Evolutionary conservation across 1,284 basidiomycete species (phyloP).

Genomic region (Marasmius fiardii): DNA sequence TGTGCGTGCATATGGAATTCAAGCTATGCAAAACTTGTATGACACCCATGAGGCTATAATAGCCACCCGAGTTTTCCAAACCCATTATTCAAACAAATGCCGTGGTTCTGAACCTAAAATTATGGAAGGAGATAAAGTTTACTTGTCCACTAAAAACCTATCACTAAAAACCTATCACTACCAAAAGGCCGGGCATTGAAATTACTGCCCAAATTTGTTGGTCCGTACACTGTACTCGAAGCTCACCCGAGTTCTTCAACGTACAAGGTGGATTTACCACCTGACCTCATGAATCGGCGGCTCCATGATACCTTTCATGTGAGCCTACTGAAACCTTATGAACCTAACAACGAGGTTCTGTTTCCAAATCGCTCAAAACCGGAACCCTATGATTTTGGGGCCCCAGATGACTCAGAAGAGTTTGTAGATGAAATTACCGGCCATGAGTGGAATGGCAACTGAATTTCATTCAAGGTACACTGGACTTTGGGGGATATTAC

Average conservation of each 20-base stretch:
- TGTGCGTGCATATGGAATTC: too few relatives aligned
- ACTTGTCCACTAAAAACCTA: too few relatives aligned
- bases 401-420: constrained; percentile 3
- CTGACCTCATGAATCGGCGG: constrained; percentile 17
- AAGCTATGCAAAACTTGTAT: too few relatives aligned
- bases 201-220: constrained; percentile 27
- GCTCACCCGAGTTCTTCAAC: constrained; percentile 19
- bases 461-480: constrained; percentile 1
- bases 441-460: not conserved
- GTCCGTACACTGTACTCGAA: constrained; percentile 25
- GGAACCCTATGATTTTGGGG: constrained; percentile 10
- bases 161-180: constrained; percentile 25
- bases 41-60: constrained; percentile 29
- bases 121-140: not conserved
- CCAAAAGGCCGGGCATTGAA: constrained; percentile 25
- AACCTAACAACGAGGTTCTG: not conserved
- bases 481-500: constrained; percentile 10
- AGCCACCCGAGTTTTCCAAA: constrained; percentile 22
- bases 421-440: constrained; percentile 5
- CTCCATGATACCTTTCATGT: constrained; percentile 21
- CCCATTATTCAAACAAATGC: constrained; percentile 22
- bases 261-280: constrained; percentile 27
- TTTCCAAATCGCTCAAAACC: constrained; percentile 1
- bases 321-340: constrained; percentile 6
- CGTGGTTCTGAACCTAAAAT: constrained; percentile 5